Conservation (phyloP, 345 rosid genomes). For the Brassica incana region DNA sequence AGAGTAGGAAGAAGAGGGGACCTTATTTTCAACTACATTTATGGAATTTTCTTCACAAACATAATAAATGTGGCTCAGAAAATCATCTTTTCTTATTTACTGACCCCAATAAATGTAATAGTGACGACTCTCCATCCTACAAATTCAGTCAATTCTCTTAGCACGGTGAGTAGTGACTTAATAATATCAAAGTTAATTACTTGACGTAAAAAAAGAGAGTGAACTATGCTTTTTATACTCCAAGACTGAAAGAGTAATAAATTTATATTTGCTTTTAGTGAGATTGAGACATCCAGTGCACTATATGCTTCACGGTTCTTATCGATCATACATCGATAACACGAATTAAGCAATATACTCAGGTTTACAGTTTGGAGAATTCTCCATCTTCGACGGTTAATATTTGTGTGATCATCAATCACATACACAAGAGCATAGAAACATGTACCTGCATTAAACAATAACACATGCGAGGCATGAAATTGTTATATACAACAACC, state of each 20-base stretch:
- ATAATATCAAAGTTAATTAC: neutral
- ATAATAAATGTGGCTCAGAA: conserved; percentile 29
- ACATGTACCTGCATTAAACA: conserved; percentile 18
- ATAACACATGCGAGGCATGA: conserved; percentile 22
- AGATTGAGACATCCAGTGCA: neutral
- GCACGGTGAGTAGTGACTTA: neutral
- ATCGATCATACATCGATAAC: neutral
- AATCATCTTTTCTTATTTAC: conserved; percentile 30
- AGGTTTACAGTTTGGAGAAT: neutral
- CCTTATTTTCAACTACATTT: conserved; percentile 28
- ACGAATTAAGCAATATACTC: neutral
- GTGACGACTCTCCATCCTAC: conserved; percentile 34
- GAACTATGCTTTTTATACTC: neutral
- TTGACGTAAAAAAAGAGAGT: neutral
- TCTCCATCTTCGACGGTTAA: neutral
- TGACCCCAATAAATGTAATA: conserved; percentile 34
- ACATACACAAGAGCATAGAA: neutral
- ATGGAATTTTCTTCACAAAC: conserved; percentile 23
- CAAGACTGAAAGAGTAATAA: neutral
- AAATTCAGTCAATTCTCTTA: conserved; percentile 17
- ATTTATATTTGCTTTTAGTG: neutral
- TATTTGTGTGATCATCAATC: neutral
- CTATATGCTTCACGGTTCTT: neutral
- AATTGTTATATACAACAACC: neutral
- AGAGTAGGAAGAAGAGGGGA: conserved; percentile 25